Evolutionary conservation across 345 rosid species (phyloP), one percentile per base, ranked within the genome.

Genomic region (Pistacia integerrima): DNA sequence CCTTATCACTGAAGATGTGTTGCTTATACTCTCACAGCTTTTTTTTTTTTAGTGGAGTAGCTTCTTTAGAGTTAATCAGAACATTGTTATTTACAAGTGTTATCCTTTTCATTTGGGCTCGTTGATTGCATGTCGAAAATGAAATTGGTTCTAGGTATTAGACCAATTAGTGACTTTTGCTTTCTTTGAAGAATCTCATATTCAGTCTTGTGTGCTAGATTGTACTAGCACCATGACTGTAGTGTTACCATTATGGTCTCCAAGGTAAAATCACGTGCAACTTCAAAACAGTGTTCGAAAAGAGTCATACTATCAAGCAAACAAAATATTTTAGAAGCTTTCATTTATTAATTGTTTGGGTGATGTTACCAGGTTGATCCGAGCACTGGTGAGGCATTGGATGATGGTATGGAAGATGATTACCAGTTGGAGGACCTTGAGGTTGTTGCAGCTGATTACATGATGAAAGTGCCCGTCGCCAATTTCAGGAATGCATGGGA

Each of bases 401-500:
- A 93, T 11, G 99, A 96, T 81, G 99, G 98, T 5, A 97, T 96
- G 30, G 99, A 96, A 61, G 99, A 96, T 84, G 98, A 96, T 76
- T 96, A 96, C 83, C 99, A 93, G 84, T 84, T 96, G 67, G 99
- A 96, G 88, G 99, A 96, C 22, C 87, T 96, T 63, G 99, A 96
- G 87, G 92, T 96, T 68, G 94, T 91, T 80, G 84, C 99, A 63
- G 97, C 94, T 4, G 98, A 96, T 84, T 93, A 90, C 87, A 87
- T 96, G 88, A 77, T 87, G 86, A 90, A 91, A 82, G 94, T 96
- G 12, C 92, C 89, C 4, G 95, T 93, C 75, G 83, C 98, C 65
- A 96, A 96, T 83, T 96, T 96, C 93, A 89, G 97, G 81, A 93
- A 92, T 83, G 99, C 94, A 69, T 96, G 99, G 99, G 98, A 93